phyloP scores from a whole-genome alignment of 2,329 filamentous ascomycete genomes.

The Thielaviopsis punctulata region DNA sequence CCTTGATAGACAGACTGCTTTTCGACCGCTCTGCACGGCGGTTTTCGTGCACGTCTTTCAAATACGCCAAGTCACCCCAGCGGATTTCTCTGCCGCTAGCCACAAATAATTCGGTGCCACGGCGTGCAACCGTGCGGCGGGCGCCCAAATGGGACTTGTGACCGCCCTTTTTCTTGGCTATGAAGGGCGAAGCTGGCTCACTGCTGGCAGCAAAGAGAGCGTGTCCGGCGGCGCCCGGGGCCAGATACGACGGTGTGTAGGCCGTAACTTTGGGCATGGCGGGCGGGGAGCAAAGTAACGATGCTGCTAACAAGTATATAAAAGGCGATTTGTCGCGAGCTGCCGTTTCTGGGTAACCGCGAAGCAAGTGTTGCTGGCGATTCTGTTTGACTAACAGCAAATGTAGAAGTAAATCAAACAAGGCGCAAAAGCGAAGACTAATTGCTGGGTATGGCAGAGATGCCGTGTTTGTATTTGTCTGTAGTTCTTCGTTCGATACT shows the following conservation, averaged over 20 bases:
- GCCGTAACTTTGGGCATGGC: constrained; percentile 72
- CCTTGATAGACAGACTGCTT: constrained; percentile 23
- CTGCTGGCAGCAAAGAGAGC: constrained; percentile 48
- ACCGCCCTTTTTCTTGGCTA: constrained; percentile 19
- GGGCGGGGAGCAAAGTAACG: not conserved
- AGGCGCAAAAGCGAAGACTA: no score
- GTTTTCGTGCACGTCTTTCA: constrained; percentile 43
- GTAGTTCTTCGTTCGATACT: not conserved
- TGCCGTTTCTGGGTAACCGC: not conserved
- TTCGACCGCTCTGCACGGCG: constrained; percentile 13
- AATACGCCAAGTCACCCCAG: constrained; percentile 68
- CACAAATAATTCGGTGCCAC: constrained; percentile 77
- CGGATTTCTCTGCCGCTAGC: constrained; percentile 78
- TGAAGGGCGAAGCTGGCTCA: constrained; percentile 25
- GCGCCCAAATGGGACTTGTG: constrained; percentile 31
- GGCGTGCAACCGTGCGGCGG: constrained; percentile 53
- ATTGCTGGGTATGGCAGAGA: no score
- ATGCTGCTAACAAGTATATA: not conserved
- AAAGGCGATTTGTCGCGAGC: not conserved
- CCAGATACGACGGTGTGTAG: constrained; percentile 78
- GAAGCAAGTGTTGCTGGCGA: not conserved
- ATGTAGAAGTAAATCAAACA: not conserved
- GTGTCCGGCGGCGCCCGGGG: constrained; percentile 58
- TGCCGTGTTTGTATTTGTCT: no score
- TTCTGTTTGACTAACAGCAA: not conserved